Evolutionary conservation across 2,329 filamentous ascomycete species (phyloP), one percentile per base, ranked within the genome.

Genomic region (Cercospora nicotianae): DNA sequence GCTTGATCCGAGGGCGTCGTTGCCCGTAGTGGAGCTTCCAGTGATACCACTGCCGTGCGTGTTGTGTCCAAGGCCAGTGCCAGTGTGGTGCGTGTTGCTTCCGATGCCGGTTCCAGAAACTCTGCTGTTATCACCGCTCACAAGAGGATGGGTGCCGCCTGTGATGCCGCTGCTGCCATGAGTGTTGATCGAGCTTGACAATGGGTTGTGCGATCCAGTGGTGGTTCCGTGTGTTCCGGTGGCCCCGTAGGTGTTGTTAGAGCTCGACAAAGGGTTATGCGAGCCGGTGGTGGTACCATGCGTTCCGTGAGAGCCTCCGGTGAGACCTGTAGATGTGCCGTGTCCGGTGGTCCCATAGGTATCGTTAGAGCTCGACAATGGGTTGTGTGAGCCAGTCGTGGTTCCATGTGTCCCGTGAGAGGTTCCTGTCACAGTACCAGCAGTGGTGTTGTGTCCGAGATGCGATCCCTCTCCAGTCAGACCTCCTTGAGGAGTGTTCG

Each of bases 111-210:
- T 26, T 28, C 30, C 48, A 8, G 60, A 39, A n/a, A 28, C 12
- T n/a, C 18, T 64, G 62, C 39, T 64, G 23, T 63, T 36, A 9
- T 59, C 51, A 20, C 23, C 28, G 9, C 53, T 58, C 58, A 66
- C 66, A 20, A 68, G 58, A 3, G 67, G 64, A 45, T 66, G 67
- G 13, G 67, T 63, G 23, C 67, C 67, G 45, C 67, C 67, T 12
- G 67, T 66, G 30, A 69, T 69, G n/a, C 67, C 67, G 16, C 63
- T 66, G 42, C 30, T 51, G 9, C 33, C 39, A n/a, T 53, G 60
- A 31, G 64, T 66, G 64, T 61, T 61, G 60, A 9, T 45, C 16
- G 39, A 53, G 63, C 36, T 65, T 16, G 53, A 31, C 53, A 58
- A 58, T 58, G 53, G 53, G 53, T 58, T 58, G 28, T 58, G 53